Evolutionary conservation across 1,284 basidiomycete species (phyloP), one percentile per base, ranked within the genome.

Genomic region (Crucibulum cyathiforme): DNA sequence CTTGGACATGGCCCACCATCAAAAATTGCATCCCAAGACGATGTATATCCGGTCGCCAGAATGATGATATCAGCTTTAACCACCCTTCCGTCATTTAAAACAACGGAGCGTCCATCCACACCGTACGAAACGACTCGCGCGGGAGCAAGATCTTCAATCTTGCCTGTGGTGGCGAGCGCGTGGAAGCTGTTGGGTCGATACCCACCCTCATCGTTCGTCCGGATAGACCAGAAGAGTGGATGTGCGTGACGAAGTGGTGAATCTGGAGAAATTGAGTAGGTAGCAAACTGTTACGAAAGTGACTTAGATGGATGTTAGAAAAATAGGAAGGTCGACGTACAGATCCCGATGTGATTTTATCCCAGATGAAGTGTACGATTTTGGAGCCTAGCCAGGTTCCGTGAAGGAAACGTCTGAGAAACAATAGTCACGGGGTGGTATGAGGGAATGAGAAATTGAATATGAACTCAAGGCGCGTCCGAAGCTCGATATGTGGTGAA

Each of bases 21-120:
- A 34, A 69, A 63, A 9, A 69, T 60, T 5, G 41, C 47, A 1
- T 43, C 54, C 68, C 68, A 70, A 17, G 68, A 69, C 4, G 65
- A 68, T 39, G 41, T 13, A 31, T 19, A 56, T 35, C 54, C 54
- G 15, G 54, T 48, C 10, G 43, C 41, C 24, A 48, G 31, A 48
- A 56, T 48, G 31, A 48, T 41, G 8, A 37, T 35, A 15, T 37
- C 19, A 9, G 54, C 54, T 12, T 9, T 13, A 37, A 56, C 8
- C 13, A 12, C 31, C 17, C 31, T 8, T 10, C 54, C 54, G 36
- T 46, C 36, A 17, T 12, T 17, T 31, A 56, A 37, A 7, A 36
- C 15, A 5, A 56, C 31, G 24, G 41, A 48, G 12, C 7, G n/a
- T 12, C 45, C 54, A 31, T 56, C 43, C 13, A 31, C 41, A 6